Percentiles rank a stretch among this genome's conserved stretches.
These are phyloP conservation scores for Gossypioides kirkii DNA, from an alignment of 345 rosid genomes.

Conservation along the genomic window DNA sequence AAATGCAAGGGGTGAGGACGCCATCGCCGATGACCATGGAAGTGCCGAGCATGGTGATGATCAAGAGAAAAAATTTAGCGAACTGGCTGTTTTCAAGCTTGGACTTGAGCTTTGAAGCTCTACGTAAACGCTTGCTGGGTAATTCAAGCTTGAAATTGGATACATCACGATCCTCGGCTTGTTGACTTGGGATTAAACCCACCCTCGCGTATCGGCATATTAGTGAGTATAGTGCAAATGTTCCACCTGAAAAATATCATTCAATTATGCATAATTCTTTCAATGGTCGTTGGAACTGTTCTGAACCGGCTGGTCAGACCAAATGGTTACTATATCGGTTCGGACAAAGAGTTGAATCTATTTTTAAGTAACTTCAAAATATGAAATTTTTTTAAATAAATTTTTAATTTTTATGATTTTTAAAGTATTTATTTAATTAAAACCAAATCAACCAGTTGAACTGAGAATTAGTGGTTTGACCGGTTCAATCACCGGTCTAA, in stretches of 20 bases:
- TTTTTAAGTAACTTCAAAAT: no score
- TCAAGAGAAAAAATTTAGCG: conserved; percentile 32
- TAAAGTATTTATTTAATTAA: no score
- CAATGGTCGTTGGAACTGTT: no score
- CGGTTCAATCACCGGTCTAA: no score
- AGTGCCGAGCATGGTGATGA: conserved; percentile 46
- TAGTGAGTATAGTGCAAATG: conserved; percentile 48
- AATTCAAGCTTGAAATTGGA: conserved; percentile 32
- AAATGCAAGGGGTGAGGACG: conserved; percentile 54
- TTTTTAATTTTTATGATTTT: no score
- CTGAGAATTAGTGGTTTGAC: no score
- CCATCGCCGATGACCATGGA: conserved; percentile 70
- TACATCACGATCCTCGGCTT: conserved; percentile 33
- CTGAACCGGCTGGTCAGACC: no score
- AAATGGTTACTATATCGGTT: no score
- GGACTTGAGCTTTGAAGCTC: conserved; percentile 31
- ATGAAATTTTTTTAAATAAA: no score
- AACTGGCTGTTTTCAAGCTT: conserved; percentile 28
- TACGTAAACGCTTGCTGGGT: conserved; percentile 24
- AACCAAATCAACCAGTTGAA: no score
- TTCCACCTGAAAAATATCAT: conserved; percentile 32
- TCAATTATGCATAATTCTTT: no score
- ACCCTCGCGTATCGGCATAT: conserved; percentile 44
- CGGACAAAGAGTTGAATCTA: no score
- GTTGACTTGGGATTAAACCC: conserved; percentile 42